Percentiles rank a stretch among this genome's conserved stretches.
Conservation (phyloP, 2,329 filamentous ascomycete genomes). For the Geosmithia putterillii region DNA sequence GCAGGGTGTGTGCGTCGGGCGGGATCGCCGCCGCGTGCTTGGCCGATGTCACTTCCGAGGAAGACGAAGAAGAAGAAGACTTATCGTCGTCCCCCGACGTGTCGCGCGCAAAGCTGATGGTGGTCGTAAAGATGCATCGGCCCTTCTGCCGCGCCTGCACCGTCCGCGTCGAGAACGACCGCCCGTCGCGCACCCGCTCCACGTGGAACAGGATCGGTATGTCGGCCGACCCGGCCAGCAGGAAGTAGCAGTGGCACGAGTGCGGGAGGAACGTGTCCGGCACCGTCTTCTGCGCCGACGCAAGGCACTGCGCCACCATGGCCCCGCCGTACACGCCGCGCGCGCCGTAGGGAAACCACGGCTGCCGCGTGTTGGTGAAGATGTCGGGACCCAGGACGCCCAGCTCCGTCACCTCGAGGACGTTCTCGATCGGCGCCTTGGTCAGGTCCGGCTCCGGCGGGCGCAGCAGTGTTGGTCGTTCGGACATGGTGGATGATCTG, state of each 20-base stretch:
- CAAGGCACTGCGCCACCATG: constrained; percentile 84
- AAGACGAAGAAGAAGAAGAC: too few relatives aligned
- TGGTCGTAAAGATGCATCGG: constrained; percentile 88
- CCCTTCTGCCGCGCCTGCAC: constrained; percentile 91
- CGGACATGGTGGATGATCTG: constrained; percentile 4
- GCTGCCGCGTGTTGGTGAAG: constrained; percentile 84
- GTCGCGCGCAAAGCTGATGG: constrained; percentile 66
- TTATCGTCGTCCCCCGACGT: constrained; percentile 28
- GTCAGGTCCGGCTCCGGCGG: constrained; percentile 60
- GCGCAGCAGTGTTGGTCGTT: constrained; percentile 37
- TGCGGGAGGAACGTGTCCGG: constrained; percentile 71
- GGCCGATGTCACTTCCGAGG: too few relatives aligned
- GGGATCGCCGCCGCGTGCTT: constrained; percentile 56
- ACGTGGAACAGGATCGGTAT: constrained; percentile 92
- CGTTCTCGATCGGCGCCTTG: constrained; percentile 78
- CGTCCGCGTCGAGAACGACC: constrained; percentile 80
- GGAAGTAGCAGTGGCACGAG: constrained; percentile 98
- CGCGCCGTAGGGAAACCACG: constrained; percentile 87
- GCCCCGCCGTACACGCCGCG: constrained; percentile 88
- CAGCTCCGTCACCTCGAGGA: constrained; percentile 74
- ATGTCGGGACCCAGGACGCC: constrained; percentile 69
- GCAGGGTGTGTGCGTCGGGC: constrained; percentile 19
- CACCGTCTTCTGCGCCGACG: constrained; percentile 81
- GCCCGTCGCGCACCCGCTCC: constrained; percentile 81
- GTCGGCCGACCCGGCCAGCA: constrained; percentile 74